Base-by-base conservation (phyloP, 768 basidiomycete genomes). In the Kwoniella dejecticola region DNA sequence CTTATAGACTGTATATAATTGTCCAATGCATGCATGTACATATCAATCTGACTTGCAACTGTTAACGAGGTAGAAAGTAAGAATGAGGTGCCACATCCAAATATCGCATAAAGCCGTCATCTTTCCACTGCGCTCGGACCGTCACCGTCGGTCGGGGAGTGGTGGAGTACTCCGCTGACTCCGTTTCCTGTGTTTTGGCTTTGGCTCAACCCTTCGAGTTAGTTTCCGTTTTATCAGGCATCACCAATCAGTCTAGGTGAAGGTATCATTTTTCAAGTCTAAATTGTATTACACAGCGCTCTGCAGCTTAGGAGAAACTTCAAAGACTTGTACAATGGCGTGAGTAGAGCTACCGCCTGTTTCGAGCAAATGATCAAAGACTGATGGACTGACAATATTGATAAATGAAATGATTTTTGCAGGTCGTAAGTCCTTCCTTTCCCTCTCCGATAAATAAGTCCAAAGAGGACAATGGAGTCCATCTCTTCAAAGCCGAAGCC, bases 251-350 rank as follows among this genome's bases (percentile, higher is more conserved):
- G n/a, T n/a, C n/a, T n/a, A n/a, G n/a, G n/a, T n/a, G n/a, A n/a
- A n/a, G n/a, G n/a, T n/a, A n/a, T n/a, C n/a, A n/a, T n/a, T n/a
- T n/a, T n/a, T n/a, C n/a, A n/a, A n/a, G n/a, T n/a, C n/a, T n/a
- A n/a, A n/a, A n/a, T n/a, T n/a, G n/a, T n/a, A n/a, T n/a, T n/a
- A n/a, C n/a, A n/a, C n/a, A n/a, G n/a, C n/a, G n/a, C n/a, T n/a
- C n/a, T n/a, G n/a, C n/a, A n/a, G n/a, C n/a, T n/a, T n/a, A n/a
- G n/a, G n/a, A n/a, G n/a, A n/a, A n/a, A n/a, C n/a, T n/a, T n/a
- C n/a, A n/a, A 12, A 24, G 11, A 47, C n/a, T 26, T 47, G 27
- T 47, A 47, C 21, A 47, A 53, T 53, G 52, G 52, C 52, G 52
- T 53, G 52, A 53, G 52, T 53, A 47, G 41, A 38, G 36, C 36